Evolutionary conservation across 23 red algal species (phyloP), one percentile per base, ranked within the genome.

Genomic region (Cyanidioschyzon merolae): DNA sequence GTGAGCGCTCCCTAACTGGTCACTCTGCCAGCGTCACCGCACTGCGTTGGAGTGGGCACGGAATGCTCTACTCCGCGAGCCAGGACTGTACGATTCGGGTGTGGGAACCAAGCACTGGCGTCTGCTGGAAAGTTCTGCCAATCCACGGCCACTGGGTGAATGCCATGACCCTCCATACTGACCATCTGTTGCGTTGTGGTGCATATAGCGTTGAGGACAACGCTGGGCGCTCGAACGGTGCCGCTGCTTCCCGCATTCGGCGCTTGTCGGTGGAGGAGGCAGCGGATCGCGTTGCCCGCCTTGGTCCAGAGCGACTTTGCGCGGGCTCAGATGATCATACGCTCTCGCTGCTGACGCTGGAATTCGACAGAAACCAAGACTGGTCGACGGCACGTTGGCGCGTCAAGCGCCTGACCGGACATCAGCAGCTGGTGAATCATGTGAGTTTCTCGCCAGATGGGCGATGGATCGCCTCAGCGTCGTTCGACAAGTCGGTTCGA

Each of bases 121-220:
- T 67, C 36, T 77, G 67, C 1, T n/a, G 86, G 25, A 39, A 79
- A 1, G 84, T 36, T n/a, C 74, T 98, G 18, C 39, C 58, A 30
- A 88, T 83, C 1, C 94, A 98, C 50, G 94, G 84, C 1, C 94
- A 98, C 57, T 98, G 94, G 94, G 88, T 98, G 0, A 98, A 98
- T 74, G 74, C 88, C 0, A 83, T 98, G 76, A 77, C 88, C 12
- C 79, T 98, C 37, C 85, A 59, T 34, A 89, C 84, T 32, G 88
- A 90, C 59, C 89, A 91, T 54, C 58, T 85, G 37, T 37, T 98
- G 41, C 79, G 88, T 58, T 83, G 81, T 58, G 94, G 94, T 17
- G 88, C 89, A 40, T 98, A 91, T 83, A 58, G 31, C 1, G 67
- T 40, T 30, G 57, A 86, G 25, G 41, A 71, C 76, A 57, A 32